These are phyloP conservation scores for Leccinellum rugosiceps DNA, from an alignment of 768 basidiomycete species.

Conservation along the genomic window DNA sequence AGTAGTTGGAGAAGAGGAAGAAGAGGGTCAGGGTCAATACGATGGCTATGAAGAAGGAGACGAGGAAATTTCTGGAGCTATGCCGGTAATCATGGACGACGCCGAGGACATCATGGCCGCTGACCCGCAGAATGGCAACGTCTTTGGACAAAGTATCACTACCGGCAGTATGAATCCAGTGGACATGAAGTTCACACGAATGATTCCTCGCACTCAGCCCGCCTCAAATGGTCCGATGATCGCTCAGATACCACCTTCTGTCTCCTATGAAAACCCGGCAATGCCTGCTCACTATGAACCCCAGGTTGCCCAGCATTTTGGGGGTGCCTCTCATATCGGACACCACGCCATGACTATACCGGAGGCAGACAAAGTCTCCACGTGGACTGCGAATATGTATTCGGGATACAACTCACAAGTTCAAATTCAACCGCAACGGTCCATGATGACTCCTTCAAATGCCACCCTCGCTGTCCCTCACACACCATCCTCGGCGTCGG, in stretches of 20 bases:
- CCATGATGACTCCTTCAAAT: conserved; percentile 43
- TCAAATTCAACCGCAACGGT: conserved; percentile 33
- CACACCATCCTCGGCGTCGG: conserved; percentile 8
- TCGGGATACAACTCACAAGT: conserved; percentile 22
- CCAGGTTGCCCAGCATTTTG: conserved; percentile 31
- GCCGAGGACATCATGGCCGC: conserved; percentile 29
- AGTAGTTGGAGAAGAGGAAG: conserved; percentile 50
- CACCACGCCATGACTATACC: conserved; percentile 19
- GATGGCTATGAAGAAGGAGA: conserved; percentile 42
- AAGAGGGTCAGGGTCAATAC: conserved; percentile 39
- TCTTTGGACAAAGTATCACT: conserved; percentile 29
- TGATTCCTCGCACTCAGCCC: conserved; percentile 23
- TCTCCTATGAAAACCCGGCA: conserved; percentile 53
- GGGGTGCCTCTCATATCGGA: conserved; percentile 15
- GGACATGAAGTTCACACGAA: conserved; percentile 24
- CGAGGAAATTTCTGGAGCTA: conserved; percentile 34
- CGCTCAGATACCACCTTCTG: conserved; percentile 40
- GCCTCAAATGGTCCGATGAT: conserved; percentile 40
- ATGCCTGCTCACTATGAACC: conserved; percentile 45
- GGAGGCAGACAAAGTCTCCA: conserved; percentile 27
- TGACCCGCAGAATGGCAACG: conserved; percentile 27
- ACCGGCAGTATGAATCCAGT: conserved; percentile 32
- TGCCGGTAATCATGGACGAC: conserved; percentile 28
- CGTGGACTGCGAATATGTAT: conserved; percentile 33
- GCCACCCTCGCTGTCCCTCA: conserved; percentile 35